Evolutionary conservation across 2,329 filamentous ascomycete genomes (phyloP), one percentile per base, ranked within the genome.

Genomic region (Davidsoniella australis): DNA sequence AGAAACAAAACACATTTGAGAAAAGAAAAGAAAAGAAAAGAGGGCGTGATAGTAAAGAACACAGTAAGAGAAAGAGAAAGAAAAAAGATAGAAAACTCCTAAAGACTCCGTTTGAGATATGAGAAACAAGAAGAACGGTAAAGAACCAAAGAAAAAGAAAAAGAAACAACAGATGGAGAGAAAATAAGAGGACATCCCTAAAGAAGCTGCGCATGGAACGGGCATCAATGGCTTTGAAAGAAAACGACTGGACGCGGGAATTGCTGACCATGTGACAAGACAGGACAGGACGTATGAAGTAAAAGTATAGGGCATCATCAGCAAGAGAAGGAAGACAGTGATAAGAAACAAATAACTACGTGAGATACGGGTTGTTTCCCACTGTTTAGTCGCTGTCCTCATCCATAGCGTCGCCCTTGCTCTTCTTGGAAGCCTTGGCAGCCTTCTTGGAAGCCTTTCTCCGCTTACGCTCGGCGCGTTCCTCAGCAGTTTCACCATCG

Each of bases 401-500:
- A 54, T 72, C 71, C 58, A 68, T 66, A 53, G 67, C 71, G 59
- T 72, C 44, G 12, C 33, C 65, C 54, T 65, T 64, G 39, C 68
- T 68, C 60, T 74, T 76, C 66, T 73, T 74, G 49, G 70, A 68
- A 41, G 68, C 67, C 64, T 73, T 74, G 57, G 69, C 68, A 2
- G 71, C 71, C 63, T 75, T 76, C 67, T 75, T 76, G 63, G 75
- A 72, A 1, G 72, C 72, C 67, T 75, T 76, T 61, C 70, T 66
- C 57, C 70, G 68, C 67, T 76, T 76, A 55, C 72, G 69, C 65
- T 75, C 72, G 4, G 72, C 73, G 66, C 75, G 76, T 64, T 80
- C 78, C 61, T 85, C 80, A 23, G 78, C 66, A 14, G 78, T 81
- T 68, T 86, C 80, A 59, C 82, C 81, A 36, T 85, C 80, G 62